Evolutionary conservation across 495 filamentous ascomycete species (phyloP).

Genomic region (Penicillium goetzii): DNA sequence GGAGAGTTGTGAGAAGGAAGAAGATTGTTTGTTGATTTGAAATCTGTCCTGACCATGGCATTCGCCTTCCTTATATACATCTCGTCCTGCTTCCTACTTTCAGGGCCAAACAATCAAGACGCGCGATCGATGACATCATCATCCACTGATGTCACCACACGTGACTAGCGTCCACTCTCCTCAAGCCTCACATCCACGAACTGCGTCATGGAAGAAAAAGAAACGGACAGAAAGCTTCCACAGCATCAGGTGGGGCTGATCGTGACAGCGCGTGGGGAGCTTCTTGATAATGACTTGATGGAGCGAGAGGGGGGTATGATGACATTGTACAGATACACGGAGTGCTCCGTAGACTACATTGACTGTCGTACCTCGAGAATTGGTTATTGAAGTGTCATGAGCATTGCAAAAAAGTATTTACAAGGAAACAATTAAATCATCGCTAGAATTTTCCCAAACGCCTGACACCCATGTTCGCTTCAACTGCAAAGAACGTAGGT

Average conservation of each 20-base stretch:
- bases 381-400: neutral
- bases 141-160: conserved; percentile 27
- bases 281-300: conserved; percentile 6
- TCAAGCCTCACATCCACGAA: conserved; percentile 1
- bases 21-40: conserved; percentile 8
- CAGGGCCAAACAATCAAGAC: conserved; percentile 5
- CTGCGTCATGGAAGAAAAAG: conserved; percentile 20
- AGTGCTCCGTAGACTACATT: neutral
- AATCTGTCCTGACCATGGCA: neutral
- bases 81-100: neutral
- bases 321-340: conserved; percentile 13
- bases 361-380: neutral
- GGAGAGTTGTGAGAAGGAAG: conserved; percentile 7
- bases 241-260: conserved; percentile 7
- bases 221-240: conserved; percentile 15
- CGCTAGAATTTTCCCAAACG: neutral
- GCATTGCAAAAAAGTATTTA: neutral
- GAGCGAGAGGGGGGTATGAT: conserved; percentile 8
- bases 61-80: neutral
- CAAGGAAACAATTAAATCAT: neutral
- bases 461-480: conserved; percentile 11
- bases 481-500: conserved; percentile 8
- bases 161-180: conserved; percentile 9
- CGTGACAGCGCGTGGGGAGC: neutral
- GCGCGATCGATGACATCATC: conserved; percentile 31